Evolutionary conservation across 805 yeast genomes (phyloP).

Genomic region (Kodamaea nitidulidarum): DNA sequence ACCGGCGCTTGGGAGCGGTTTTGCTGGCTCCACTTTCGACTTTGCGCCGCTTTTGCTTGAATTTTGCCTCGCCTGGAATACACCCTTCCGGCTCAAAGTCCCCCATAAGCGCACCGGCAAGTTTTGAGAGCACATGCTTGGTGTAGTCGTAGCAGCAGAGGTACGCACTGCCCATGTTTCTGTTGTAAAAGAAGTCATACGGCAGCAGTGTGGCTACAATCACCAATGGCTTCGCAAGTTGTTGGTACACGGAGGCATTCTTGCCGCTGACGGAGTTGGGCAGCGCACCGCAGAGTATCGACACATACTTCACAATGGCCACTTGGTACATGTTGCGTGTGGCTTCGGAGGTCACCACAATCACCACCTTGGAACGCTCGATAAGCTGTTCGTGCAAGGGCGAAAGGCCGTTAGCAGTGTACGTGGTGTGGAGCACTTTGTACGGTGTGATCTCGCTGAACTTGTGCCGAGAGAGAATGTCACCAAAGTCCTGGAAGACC

Average conservation of each 20-base stretch:
- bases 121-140: conserved; percentile 43
- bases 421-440: conserved; percentile 53
- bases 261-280: conserved; percentile 25
- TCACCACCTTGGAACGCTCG: conserved; percentile 48
- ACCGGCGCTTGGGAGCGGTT: conserved; percentile 33
- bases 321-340: conserved; percentile 58
- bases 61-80: conserved; percentile 52
- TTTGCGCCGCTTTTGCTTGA: conserved; percentile 16
- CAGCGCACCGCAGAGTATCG: conserved; percentile 49
- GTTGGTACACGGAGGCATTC: conserved; percentile 17
- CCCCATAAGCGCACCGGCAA: conserved; percentile 54
- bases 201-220: conserved; percentile 62
- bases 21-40: conserved; percentile 18
- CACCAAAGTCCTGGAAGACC: conserved; percentile 51
- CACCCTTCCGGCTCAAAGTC: conserved; percentile 47
- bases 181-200: conserved; percentile 55
- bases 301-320: conserved; percentile 55
- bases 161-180: conserved; percentile 52
- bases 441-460: conserved; percentile 27
- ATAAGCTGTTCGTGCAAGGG: conserved; percentile 51
- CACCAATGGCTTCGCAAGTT: conserved; percentile 47
- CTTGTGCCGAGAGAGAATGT: conserved; percentile 36
- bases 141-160: conserved; percentile 62
- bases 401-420: conserved; percentile 56
- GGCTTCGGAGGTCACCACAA: conserved; percentile 55